phyloP scores from a whole-genome alignment of 23 red algal genomes.

The Agarophyton chilense region DNA sequence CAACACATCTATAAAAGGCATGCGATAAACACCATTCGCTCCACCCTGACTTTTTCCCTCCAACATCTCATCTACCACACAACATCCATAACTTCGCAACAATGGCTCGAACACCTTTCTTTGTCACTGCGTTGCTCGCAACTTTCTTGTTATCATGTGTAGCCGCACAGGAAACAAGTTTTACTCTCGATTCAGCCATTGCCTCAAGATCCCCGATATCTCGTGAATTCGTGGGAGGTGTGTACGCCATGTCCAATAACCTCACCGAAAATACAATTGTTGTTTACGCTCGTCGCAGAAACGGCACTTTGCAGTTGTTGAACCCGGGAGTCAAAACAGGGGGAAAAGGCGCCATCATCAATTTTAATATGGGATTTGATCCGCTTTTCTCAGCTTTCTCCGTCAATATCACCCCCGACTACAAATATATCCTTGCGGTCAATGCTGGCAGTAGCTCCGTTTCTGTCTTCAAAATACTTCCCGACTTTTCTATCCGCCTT shows the following conservation, averaged over 20 bases:
- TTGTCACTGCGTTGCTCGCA: no score
- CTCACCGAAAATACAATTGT: conserved; percentile 12
- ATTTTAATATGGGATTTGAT: not conserved
- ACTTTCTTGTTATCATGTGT: no score
- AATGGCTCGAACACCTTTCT: no score
- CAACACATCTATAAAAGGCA: no score
- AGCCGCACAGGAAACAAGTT: no score
- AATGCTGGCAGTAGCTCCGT: conserved; percentile 46
- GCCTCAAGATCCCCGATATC: no score
- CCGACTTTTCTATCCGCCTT: conserved; percentile 11
- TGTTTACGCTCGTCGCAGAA: not conserved
- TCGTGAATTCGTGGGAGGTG: conserved; percentile 13
- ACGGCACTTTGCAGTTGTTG: conserved; percentile 26
- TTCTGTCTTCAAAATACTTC: conserved; percentile 2
- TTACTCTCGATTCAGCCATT: no score
- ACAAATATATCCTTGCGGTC: conserved; percentile 6
- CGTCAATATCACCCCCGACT: conserved; percentile 8
- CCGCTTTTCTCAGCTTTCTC: conserved; percentile 42
- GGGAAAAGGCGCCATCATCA: conserved; percentile 14
- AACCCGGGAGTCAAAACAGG: conserved; percentile 4
- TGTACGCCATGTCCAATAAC: conserved; percentile 45
- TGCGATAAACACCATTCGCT: no score
- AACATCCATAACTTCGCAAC: no score
- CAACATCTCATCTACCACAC: no score
- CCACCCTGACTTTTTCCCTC: no score